These are phyloP conservation scores for Ogataea haglerorum DNA, from an alignment of 805 yeast species.

Conservation along the genomic window DNA sequence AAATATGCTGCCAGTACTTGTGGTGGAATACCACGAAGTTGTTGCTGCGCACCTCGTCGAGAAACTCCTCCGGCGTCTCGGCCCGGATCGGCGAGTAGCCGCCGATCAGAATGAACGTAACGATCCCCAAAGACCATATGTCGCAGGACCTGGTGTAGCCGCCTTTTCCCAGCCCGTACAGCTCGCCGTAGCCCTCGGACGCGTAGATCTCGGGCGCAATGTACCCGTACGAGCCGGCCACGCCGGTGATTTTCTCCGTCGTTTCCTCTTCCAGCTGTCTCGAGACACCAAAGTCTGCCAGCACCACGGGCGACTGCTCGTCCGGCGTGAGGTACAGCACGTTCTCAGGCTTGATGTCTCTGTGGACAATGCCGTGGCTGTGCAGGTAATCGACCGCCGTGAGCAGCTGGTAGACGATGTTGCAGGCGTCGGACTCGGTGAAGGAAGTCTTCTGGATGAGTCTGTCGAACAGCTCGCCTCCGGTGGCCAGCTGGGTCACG, in stretches of 20 bases:
- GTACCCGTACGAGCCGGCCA: conserved; percentile 83
- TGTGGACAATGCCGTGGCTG: conserved; percentile 73
- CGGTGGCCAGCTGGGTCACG: conserved; percentile 91
- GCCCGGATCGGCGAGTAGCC: conserved; percentile 92
- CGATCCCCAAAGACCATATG: conserved; percentile 93
- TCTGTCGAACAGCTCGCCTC: conserved; percentile 92
- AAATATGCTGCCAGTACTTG: conserved; percentile 80
- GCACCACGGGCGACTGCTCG: conserved; percentile 68
- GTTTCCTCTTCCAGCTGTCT: conserved; percentile 46
- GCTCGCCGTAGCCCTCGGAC: conserved; percentile 42
- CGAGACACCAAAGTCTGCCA: conserved; percentile 97
- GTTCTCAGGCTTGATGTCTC: conserved; percentile 95
- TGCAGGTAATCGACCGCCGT: conserved; percentile 81
- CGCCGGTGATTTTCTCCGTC: conserved; percentile 29
- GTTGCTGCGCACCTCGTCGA: conserved; percentile 72
- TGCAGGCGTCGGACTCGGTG: conserved; percentile 84
- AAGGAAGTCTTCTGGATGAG: conserved; percentile 77
- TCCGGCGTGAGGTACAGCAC: conserved; percentile 64
- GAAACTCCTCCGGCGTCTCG: conserved; percentile 75
- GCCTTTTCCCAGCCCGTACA: conserved; percentile 33
- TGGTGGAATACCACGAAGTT: conserved; percentile 81
- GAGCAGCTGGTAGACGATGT: conserved; percentile 68
- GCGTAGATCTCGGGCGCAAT: conserved; percentile 94
- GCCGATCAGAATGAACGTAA: conserved; percentile 82
- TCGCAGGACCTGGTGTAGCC: conserved; percentile 98